Percentiles rank a stretch among this genome's conserved stretches.
Conservation (phyloP, 495 filamentous ascomycete genomes). For the Aspergillus heteromorphus region DNA sequence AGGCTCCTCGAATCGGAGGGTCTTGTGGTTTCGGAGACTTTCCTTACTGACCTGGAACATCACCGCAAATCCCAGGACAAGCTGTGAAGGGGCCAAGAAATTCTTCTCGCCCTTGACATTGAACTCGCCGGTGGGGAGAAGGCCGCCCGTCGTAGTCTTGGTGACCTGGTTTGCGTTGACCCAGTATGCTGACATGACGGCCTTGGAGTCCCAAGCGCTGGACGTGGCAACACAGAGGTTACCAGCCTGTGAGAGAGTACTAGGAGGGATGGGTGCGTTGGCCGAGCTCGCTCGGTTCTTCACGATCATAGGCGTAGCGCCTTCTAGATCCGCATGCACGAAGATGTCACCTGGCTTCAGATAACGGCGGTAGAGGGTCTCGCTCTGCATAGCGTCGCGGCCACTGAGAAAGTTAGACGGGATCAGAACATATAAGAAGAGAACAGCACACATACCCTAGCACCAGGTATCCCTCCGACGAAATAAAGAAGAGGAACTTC, state of each 20-base stretch:
- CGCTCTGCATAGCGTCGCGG: constrained; percentile 83
- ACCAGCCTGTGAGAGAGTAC: constrained; percentile 86
- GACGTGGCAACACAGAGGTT: constrained; percentile 77
- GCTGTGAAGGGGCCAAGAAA: constrained; percentile 79
- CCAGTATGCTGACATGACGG: constrained; percentile 94
- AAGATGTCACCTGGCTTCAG: constrained; percentile 86
- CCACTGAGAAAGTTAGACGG: constrained; percentile 45
- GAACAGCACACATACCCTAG: constrained; percentile 46
- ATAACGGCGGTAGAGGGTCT: constrained; percentile 80
- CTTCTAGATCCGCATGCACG: constrained; percentile 83
- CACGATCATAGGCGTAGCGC: constrained; percentile 75
- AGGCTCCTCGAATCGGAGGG: constrained; percentile 41
- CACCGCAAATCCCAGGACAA: constrained; percentile 81
- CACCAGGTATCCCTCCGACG: constrained; percentile 91
- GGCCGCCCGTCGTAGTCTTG: constrained; percentile 79
- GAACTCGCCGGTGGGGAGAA: constrained; percentile 70
- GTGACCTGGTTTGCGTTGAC: constrained; percentile 80
- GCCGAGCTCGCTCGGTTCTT: constrained; percentile 73
- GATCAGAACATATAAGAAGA: background rate
- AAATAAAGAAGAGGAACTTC: constrained; percentile 92
- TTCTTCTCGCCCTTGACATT: constrained; percentile 81
- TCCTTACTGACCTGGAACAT: constrained; percentile 87
- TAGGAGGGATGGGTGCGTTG: constrained; percentile 83
- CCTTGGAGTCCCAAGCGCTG: constrained; percentile 91
- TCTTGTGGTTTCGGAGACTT: constrained; percentile 73